Percentiles rank a stretch among this genome's conserved stretches.
Evolutionary conservation across 257 asterid species (phyloP).

Genomic region (Nicotiana benthamiana): DNA sequence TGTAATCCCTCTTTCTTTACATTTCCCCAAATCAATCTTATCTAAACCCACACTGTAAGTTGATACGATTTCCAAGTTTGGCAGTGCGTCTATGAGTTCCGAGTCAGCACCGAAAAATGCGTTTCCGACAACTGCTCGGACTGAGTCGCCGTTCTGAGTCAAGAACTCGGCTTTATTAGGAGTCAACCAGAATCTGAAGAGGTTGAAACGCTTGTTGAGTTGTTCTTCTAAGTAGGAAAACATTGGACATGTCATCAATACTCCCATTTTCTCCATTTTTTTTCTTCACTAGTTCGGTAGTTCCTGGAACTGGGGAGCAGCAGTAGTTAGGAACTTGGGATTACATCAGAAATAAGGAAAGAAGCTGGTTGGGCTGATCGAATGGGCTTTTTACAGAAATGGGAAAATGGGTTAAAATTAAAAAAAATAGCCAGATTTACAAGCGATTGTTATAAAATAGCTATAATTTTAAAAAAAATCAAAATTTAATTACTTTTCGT

Average conservation of each 20-base stretch:
- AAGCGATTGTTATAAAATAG: no score
- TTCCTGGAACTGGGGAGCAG: no score
- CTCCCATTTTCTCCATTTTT: constrained; percentile 40
- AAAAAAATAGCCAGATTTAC: no score
- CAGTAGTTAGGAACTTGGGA: no score
- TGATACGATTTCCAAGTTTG: constrained; percentile 61
- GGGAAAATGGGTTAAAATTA: no score
- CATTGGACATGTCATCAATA: constrained; percentile 56
- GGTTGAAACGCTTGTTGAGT: constrained; percentile 53
- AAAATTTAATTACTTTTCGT: no score
- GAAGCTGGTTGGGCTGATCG: no score
- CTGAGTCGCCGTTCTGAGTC: constrained; percentile 26
- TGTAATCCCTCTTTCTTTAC: constrained; percentile 58
- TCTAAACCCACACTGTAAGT: constrained; percentile 70
- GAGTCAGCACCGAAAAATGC: constrained; percentile 54
- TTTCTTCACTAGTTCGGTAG: no score
- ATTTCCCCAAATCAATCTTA: constrained; percentile 54
- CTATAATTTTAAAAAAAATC: no score
- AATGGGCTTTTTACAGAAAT: no score
- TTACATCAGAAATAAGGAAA: no score
- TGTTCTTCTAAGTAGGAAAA: constrained; percentile 49
- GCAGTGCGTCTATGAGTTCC: constrained; percentile 44
- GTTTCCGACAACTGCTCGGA: constrained; percentile 53
- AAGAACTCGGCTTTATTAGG: constrained; percentile 24
- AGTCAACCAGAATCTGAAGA: constrained; percentile 48